These are phyloP conservation scores for Escovopsis sp. DNA, from an alignment of 2,329 filamentous ascomycete genomes.

Conservation along the genomic window DNA sequence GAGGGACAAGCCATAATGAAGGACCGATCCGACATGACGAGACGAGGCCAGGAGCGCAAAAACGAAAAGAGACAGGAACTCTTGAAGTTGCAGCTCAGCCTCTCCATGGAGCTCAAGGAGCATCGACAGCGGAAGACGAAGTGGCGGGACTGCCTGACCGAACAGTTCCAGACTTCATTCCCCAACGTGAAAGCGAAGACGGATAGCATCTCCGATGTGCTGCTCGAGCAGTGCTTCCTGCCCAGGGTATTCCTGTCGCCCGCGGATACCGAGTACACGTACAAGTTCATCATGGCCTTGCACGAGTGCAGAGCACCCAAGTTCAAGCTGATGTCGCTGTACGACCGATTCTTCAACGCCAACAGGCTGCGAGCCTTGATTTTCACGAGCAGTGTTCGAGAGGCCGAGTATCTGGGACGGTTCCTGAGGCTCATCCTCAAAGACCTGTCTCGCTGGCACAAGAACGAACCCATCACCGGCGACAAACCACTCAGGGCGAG, in stretches of 20 bases:
- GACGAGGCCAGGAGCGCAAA: conserved; percentile 49
- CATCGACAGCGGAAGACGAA: conserved; percentile 54
- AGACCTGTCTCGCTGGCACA: conserved; percentile 75
- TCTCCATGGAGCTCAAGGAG: conserved; percentile 58
- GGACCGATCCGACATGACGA: conserved; percentile 59
- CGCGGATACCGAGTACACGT: conserved; percentile 77
- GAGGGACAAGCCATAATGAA: conserved; percentile 52
- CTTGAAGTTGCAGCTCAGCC: conserved; percentile 50
- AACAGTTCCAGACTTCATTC: conserved; percentile 72
- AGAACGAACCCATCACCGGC: conserved; percentile 44
- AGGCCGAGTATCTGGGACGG: conserved; percentile 83
- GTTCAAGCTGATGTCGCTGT: conserved; percentile 73
- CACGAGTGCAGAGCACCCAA: conserved; percentile 73
- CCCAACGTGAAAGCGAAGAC: conserved; percentile 46
- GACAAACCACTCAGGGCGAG: conserved; percentile 14
- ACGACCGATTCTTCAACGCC: conserved; percentile 71
- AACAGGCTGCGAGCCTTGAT: conserved; percentile 71
- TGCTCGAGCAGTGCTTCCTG: conserved; percentile 87
- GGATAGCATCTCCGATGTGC: conserved; percentile 53
- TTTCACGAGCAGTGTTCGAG: conserved; percentile 77
- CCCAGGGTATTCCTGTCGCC: conserved; percentile 74
- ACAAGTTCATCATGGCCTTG: conserved; percentile 73
- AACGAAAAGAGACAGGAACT: conserved; percentile 51
- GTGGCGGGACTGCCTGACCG: conserved; percentile 53
- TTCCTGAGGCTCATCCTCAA: conserved; percentile 73